Base-by-base conservation (phyloP, 2,329 filamentous ascomycete genomes). In the Tolypocladium tropicale region DNA sequence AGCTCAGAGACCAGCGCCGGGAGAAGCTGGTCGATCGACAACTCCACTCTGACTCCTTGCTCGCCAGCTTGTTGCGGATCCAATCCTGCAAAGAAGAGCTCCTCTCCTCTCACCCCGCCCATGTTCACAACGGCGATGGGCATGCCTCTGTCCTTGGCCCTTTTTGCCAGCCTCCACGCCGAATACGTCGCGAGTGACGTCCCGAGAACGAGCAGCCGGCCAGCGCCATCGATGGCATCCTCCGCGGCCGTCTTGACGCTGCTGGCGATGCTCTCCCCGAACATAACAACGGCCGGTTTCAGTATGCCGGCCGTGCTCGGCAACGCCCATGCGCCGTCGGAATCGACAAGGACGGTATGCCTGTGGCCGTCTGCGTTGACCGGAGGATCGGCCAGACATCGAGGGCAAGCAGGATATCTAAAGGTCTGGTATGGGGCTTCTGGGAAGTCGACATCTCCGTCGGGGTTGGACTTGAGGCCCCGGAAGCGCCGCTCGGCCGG, bases 241-340 rank as follows among this genome's bases (percentile, higher is more conserved):
- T 97, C 92, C 1, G 92, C 93, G 0, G 84, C 84, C 1, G 75
- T 70, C 69, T 95, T 96, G 37, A 92, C 85, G 1, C 73, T 65
- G 1, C 73, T 70, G 0, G 82, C 76, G 53, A 97, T 95, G 58
- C 84, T 92, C 72, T 97, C 94, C 18, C 94, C 94, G 69, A 97
- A 97, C 90, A 97, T 96, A 64, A 92, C 85, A 2, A 99, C 92
- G 1, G 89, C 89, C 4, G 94, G 94, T 67, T 97, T 97, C 55
- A 99, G 70, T 39, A 97, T 83, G 2, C 93, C 94, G 0, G 84
- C 89, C 2, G 80, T 84, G 62, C 83, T 85, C 0, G 74, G 73
- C 6, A 78, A 63, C 41, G 77, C 73, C 89, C 87, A 95, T 0
- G 91, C 93, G 0, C 93, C 93, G 54, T 96, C 90, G 1, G 67